Evolutionary conservation across 2,329 filamentous ascomycete species (phyloP).

Genomic region (Orbilia blumenaviensis): DNA sequence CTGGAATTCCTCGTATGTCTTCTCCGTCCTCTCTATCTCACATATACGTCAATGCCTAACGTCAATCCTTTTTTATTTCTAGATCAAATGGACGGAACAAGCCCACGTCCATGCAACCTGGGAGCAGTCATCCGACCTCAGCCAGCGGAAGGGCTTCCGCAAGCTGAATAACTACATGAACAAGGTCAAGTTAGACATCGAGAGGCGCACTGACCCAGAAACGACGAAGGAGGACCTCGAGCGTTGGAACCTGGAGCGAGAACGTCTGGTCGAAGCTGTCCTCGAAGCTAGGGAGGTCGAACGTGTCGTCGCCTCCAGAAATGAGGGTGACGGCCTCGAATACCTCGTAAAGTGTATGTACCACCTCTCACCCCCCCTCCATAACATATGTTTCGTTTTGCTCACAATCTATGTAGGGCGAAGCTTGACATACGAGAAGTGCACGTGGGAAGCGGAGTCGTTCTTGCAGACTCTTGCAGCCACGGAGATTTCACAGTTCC

Average conservation of each 20-base stretch:
- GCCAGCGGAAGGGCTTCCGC: conserved; percentile 81
- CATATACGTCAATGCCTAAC: too few species aligned
- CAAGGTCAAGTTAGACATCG: conserved; percentile 81
- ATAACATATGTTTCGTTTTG: conserved; percentile 55
- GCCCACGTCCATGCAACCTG: conserved; percentile 96
- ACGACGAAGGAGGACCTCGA: conserved; percentile 70
- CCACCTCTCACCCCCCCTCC: conserved; percentile 53
- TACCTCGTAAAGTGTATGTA: conserved; percentile 89
- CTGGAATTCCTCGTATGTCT: conserved; percentile 76
- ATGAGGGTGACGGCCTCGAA: conserved; percentile 81
- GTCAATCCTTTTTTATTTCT: too few species aligned
- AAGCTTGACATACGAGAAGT: conserved; percentile 88
- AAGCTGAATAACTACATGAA: conserved; percentile 95
- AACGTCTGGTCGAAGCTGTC: conserved; percentile 86
- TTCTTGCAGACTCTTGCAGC: conserved; percentile 31
- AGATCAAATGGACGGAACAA: conserved; percentile 96
- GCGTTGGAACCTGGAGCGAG: conserved; percentile 90
- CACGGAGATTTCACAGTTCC: conserved; percentile 37
- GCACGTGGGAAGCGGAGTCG: conserved; percentile 73
- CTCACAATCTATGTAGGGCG: conserved; percentile 67
- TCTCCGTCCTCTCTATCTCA: not conserved
- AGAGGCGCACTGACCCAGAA: conserved; percentile 79
- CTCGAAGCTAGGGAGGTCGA: conserved; percentile 93
- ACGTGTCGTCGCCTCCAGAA: conserved; percentile 83
- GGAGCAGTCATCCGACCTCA: conserved; percentile 80